Base-by-base conservation (phyloP, 1,284 basidiomycete species). In the Ustilago crameri region DNA sequence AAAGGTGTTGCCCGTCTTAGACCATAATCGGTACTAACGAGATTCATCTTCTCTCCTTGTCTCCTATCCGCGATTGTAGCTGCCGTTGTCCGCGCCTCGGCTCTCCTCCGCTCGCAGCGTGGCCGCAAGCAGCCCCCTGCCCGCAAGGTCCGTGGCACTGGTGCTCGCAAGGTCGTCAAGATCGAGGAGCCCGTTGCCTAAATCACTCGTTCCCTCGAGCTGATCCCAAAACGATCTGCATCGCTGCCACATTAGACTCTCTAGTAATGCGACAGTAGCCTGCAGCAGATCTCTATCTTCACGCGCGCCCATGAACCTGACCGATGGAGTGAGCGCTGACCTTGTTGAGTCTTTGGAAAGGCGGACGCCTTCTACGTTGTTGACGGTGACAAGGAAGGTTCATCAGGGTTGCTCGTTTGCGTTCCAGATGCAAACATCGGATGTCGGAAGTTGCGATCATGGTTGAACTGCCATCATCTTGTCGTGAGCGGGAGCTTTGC, bases 71-170 rank as follows among this genome's bases (percentile, higher is more conserved):
- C 40, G 49, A 20, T 24, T 37, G 44, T 58, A 82, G 80, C 51
- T 43, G 78, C 81, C 66, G 76, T 82, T 38, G 75, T 77, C 44
- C 78, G 81, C 40, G 73, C 80, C 38, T 76, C 81, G 7, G 74
- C 74, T 35, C 66, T 82, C 62, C 69, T 73, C 61, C 74, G 67
- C 52, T 55, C 73, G 43, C 81, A 82, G 79, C 70, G 55, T 30
- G 51, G 62, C 56, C 66, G 67, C 63, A 60, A 51, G 51, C 52
- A 74, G 50, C 58, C 70, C 47, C 69, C 56, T 44, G 66, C 67
- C 50, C 61, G 61, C 52, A 76, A 70, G 70, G 56, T 57, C 32
- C 65, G 74, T 24, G 71, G 74, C 43, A 50, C 71, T 44, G 68
- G 62, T 42, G n/a, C 62, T 10, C 55, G 55, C 57, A 72, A 75